These are phyloP conservation scores for Candida xiaguanensis DNA, from an alignment of 805 yeast genomes.

Conservation along the genomic window DNA sequence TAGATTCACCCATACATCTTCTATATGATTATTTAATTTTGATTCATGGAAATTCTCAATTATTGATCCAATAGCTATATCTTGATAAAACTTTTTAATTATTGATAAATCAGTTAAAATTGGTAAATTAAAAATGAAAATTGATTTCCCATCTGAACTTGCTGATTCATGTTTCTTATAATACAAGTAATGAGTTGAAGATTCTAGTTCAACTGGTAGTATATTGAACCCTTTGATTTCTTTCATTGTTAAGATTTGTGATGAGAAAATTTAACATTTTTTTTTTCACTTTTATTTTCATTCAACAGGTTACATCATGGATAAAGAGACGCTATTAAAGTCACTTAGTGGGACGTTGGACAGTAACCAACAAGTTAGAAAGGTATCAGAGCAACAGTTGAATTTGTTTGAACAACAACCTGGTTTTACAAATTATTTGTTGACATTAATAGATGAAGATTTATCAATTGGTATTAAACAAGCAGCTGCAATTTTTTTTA, in stretches of 20 bases:
- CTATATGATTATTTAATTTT: slow-evolving; percentile 35
- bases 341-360: slow-evolving; percentile 55
- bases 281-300: background rate
- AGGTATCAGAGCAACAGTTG: slow-evolving; percentile 51
- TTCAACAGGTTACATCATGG: slow-evolving; percentile 25
- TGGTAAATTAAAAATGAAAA: slow-evolving; percentile 81
- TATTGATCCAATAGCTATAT: slow-evolving; percentile 62
- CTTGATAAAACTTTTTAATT: slow-evolving; percentile 54
- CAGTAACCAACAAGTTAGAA: slow-evolving; percentile 46
- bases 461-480: slow-evolving; percentile 35
- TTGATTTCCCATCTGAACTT: slow-evolving; percentile 47
- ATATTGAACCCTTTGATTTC: slow-evolving; percentile 60
- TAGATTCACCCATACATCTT: slow-evolving; percentile 50
- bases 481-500: slow-evolving; percentile 43
- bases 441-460: slow-evolving; percentile 47
- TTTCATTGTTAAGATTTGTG: slow-evolving; percentile 12
- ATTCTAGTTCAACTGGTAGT: slow-evolving; percentile 44
- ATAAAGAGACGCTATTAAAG: slow-evolving; percentile 46
- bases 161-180: slow-evolving; percentile 59
- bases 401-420: slow-evolving; percentile 49
- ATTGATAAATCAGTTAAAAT: slow-evolving; percentile 49
- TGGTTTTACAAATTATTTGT: slow-evolving; percentile 54
- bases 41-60: slow-evolving; percentile 45
- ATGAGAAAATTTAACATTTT: background rate
- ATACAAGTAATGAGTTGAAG: slow-evolving; percentile 54